Percentiles rank a stretch among this genome's conserved stretches.
Conservation (phyloP, 352 stramenopile genomes). For the Aphanomyces astaci region DNA sequence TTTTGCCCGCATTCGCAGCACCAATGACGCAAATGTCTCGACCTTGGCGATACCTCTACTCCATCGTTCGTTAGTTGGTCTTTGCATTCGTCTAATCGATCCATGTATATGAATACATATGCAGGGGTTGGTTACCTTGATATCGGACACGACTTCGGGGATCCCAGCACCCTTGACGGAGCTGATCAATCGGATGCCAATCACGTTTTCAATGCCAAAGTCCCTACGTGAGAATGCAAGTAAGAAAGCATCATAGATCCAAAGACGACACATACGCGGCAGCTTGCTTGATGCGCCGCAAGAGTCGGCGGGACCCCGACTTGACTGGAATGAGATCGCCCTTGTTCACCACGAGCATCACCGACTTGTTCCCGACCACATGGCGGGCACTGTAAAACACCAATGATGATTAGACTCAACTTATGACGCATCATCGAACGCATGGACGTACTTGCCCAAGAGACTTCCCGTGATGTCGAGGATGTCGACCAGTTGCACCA, state of each 20-base stretch:
- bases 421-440: background rate
- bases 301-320: constrained; percentile 71
- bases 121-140: constrained; percentile 29
- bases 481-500: constrained; percentile 89
- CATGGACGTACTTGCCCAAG: constrained; percentile 52
- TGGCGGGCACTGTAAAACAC: constrained; percentile 41
- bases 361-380: constrained; percentile 84
- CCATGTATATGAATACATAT: background rate
- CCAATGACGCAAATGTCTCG: constrained; percentile 87
- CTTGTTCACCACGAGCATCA: constrained; percentile 89
- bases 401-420: background rate
- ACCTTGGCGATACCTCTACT: constrained; percentile 52
- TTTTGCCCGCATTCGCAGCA: constrained; percentile 89
- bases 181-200: constrained; percentile 72
- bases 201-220: constrained; percentile 68
- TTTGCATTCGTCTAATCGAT: too few species aligned
- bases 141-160: constrained; percentile 74
- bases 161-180: constrained; percentile 83
- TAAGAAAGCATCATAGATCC: background rate
- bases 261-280: constrained; percentile 40
- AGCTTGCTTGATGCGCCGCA: constrained; percentile 67
- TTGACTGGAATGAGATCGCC: constrained; percentile 81
- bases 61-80: too few species aligned
- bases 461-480: constrained; percentile 87
- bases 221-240: constrained; percentile 30